A percentile compares a stretch with the other conserved stretches of the same genome.
These are phyloP conservation scores for Eucommia ulmoides DNA, from an alignment of 257 asterid genomes.

Conservation along the genomic window DNA sequence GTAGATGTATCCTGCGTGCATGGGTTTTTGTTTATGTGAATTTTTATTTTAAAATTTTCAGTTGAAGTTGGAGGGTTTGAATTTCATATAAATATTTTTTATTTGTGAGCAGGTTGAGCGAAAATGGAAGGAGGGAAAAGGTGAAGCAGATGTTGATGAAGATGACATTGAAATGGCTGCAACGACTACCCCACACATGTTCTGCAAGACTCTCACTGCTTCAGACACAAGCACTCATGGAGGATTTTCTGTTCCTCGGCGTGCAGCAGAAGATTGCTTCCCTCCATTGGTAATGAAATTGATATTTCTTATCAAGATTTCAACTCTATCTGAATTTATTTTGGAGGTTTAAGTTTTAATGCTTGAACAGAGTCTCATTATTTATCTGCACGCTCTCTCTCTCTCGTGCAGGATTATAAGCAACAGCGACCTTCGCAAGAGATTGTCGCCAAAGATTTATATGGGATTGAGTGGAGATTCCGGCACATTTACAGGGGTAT, in stretches of 20 bases:
- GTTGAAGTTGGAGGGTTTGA: no score
- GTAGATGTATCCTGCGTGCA: no score
- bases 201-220: slow-evolving; percentile 92
- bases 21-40: no score
- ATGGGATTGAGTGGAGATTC: slow-evolving; percentile 84
- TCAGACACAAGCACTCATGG: slow-evolving; percentile 99
- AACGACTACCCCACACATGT: slow-evolving; percentile 84
- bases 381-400: no score
- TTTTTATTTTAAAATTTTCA: no score
- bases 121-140: slow-evolving; percentile 59
- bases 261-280: slow-evolving; percentile 97
- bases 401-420: slow-evolving; percentile 50
- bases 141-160: slow-evolving; percentile 43
- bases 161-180: slow-evolving; percentile 40
- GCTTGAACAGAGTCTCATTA: no score
- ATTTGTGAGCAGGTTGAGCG: slow-evolving; percentile 26
- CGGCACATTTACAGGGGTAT: slow-evolving; percentile 92
- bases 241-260: slow-evolving; percentile 95
- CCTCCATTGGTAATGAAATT: slow-evolving; percentile 65
- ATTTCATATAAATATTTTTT: no score
- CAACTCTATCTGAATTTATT: no score
- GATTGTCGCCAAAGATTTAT: slow-evolving; percentile 89
- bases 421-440: slow-evolving; percentile 97
- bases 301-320: no score
- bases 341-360: no score